These are phyloP conservation scores for Earliella scabrosa DNA, from an alignment of 1,284 basidiomycete species.

Conservation along the genomic window DNA sequence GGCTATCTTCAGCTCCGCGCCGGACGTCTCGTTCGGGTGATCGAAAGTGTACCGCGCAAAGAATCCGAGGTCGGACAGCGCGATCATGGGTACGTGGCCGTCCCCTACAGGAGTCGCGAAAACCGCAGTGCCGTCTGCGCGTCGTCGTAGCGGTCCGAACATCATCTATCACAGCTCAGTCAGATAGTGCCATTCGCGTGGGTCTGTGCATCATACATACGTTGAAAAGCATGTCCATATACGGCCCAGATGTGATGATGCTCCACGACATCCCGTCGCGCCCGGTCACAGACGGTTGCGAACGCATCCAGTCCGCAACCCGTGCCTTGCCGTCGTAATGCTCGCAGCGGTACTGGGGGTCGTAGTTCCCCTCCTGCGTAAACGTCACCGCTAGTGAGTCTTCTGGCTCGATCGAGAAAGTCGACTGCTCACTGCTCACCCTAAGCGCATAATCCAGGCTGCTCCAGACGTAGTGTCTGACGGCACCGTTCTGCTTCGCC, in stretches of 20 bases:
- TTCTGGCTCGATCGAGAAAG: background rate
- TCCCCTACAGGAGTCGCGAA: constrained; percentile 30
- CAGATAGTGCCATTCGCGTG: background rate
- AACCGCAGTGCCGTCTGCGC: constrained; percentile 35
- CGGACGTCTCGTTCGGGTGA: constrained; percentile 44
- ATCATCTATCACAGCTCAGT: constrained; percentile 20
- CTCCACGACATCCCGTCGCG: constrained; percentile 35
- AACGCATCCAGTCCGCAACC: constrained; percentile 46
- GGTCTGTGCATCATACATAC: constrained; percentile 23
- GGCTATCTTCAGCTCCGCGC: constrained; percentile 45
- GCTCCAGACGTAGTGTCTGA: constrained; percentile 53
- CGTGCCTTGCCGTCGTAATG: constrained; percentile 46
- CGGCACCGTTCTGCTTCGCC: constrained; percentile 42
- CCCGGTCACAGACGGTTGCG: constrained; percentile 40
- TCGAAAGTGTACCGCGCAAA: constrained; percentile 47
- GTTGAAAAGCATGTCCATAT: constrained; percentile 40
- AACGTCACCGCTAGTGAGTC: background rate
- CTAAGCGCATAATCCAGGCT: constrained; percentile 49
- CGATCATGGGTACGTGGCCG: constrained; percentile 37
- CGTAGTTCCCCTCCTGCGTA: constrained; percentile 38
- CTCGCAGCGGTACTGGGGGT: constrained; percentile 35
- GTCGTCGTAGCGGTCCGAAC: constrained; percentile 34
- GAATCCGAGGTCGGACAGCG: constrained; percentile 39
- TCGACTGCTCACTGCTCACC: constrained; percentile 37
- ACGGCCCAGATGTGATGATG: constrained; percentile 35